Base-by-base conservation (phyloP, 1,284 basidiomycete genomes). In the Pseudozyma flocculosa region DNA sequence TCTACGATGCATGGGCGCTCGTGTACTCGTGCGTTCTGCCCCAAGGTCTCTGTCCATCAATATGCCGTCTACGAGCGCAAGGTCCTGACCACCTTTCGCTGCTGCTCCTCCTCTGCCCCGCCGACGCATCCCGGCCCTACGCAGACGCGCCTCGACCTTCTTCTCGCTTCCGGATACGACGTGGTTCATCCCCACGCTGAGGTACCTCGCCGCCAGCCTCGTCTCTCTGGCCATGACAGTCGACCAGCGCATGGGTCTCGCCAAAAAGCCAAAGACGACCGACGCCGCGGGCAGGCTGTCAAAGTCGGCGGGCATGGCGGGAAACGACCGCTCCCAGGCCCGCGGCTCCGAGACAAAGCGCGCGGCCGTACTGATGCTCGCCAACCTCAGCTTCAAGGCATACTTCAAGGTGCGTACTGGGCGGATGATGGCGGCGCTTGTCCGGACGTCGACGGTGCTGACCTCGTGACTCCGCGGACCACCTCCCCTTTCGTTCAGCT, bases 381-480 rank as follows among this genome's bases (percentile, higher is more conserved):
- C 72, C 37, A 76, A 76, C 37, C 56, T 64, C 29, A 75, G 74
- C 45, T 76, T 78, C 58, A 67, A 70, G 22, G 72, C 72, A 11
- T 78, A 78, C 59, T 76, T 78, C 50, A 66, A 68, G 34, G 45
- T 59, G 40, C 18, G 50, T 29, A n/a, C n/a, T n/a, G 7, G 17
- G 17, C 11, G 32, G n/a, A n/a, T n/a, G n/a, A n/a, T n/a, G n/a
- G n/a, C n/a, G n/a, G n/a, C n/a, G n/a, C n/a, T n/a, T n/a, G n/a
- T n/a, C n/a, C n/a, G n/a, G n/a, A n/a, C n/a, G n/a, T n/a, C n/a
- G n/a, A n/a, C n/a, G n/a, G n/a, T n/a, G n/a, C n/a, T n/a, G n/a
- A n/a, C n/a, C n/a, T n/a, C n/a, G n/a, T n/a, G n/a, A n/a, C n/a
- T n/a, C n/a, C n/a, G n/a, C n/a, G n/a, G n/a, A n/a, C n/a, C n/a